Percentiles rank a stretch among this genome's conserved stretches.
Evolutionary conservation across 768 basidiomycete species (phyloP).

Genomic region (Agaricus sinodeliciosus): DNA sequence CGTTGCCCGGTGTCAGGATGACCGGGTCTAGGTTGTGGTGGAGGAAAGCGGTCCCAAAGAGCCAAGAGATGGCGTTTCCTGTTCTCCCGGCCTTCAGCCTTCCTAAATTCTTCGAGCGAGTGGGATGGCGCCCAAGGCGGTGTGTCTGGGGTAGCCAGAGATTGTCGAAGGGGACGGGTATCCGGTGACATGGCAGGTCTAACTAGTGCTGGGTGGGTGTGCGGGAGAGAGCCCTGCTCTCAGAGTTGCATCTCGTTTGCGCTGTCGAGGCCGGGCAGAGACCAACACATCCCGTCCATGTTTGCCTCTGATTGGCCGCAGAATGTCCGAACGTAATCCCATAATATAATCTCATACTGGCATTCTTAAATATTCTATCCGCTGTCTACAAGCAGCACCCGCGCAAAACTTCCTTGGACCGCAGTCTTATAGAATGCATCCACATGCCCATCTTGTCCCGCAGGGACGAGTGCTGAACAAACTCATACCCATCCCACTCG

Average conservation of each 20-base stretch:
- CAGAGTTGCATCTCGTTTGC: conserved; percentile 25
- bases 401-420: background rate
- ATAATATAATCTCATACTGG: background rate
- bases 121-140: conserved; percentile 22
- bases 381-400: background rate
- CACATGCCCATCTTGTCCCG: conserved; percentile 10
- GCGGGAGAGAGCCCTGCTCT: conserved; percentile 27
- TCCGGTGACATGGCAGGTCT: conserved; percentile 5
- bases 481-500: background rate
- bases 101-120: conserved; percentile 59
- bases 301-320: conserved; percentile 7
- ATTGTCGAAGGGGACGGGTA: background rate
- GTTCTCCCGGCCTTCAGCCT: conserved; percentile 53
- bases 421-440: background rate
- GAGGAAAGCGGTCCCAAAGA: conserved; percentile 54
- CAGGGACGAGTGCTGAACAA: background rate
- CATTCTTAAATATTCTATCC: background rate
- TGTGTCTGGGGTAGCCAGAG: background rate
- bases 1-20: conserved; percentile 4
- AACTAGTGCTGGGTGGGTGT: conserved; percentile 10
- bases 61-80: conserved; percentile 54
- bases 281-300: background rate
- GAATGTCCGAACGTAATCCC: background rate
- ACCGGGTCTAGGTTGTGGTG: conserved; percentile 14
- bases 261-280: background rate